Conservation (phyloP, 169 alveolate species). For the Cryptosporidium ryanae region DNA sequence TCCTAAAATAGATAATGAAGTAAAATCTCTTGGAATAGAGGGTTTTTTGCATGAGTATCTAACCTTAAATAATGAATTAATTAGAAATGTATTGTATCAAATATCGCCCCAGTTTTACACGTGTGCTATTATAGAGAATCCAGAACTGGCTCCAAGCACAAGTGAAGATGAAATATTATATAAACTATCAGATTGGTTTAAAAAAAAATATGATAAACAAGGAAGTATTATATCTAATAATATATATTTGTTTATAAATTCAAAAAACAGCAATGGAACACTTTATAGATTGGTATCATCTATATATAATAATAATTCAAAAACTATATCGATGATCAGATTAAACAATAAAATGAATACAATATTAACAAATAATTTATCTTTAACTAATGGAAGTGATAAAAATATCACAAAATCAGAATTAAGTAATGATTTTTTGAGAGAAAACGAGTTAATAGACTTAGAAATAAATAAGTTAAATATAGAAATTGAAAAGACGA, state of each 20-base stretch:
- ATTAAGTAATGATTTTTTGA: not conserved
- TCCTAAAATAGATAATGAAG: constrained; percentile 47
- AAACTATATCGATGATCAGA: constrained; percentile 39
- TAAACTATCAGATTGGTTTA: constrained; percentile 62
- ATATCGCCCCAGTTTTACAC: constrained; percentile 44
- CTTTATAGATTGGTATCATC: constrained; percentile 37
- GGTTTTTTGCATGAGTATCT: constrained; percentile 63
- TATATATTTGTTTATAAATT: constrained; percentile 6
- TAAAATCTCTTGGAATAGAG: constrained; percentile 17
- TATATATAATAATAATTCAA: constrained; percentile 53
- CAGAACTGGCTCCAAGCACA: not conserved
- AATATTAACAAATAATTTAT: not conserved
- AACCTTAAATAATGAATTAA: constrained; percentile 13
- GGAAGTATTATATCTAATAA: constrained; percentile 28
- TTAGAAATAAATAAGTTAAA: constrained; percentile 7
- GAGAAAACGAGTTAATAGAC: not conserved
- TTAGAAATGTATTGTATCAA: constrained; percentile 46
- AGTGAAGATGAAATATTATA: constrained; percentile 53
- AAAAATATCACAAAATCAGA: not conserved
- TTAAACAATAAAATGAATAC: constrained; percentile 60
- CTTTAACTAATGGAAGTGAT: not conserved
- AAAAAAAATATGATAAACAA: constrained; percentile 28
- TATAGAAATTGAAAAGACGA: not conserved
- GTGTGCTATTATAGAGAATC: constrained; percentile 55
- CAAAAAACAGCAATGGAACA: constrained; percentile 8